phyloP scores from a whole-genome alignment of 306 rosid genomes.

The Morella rubra region DNA sequence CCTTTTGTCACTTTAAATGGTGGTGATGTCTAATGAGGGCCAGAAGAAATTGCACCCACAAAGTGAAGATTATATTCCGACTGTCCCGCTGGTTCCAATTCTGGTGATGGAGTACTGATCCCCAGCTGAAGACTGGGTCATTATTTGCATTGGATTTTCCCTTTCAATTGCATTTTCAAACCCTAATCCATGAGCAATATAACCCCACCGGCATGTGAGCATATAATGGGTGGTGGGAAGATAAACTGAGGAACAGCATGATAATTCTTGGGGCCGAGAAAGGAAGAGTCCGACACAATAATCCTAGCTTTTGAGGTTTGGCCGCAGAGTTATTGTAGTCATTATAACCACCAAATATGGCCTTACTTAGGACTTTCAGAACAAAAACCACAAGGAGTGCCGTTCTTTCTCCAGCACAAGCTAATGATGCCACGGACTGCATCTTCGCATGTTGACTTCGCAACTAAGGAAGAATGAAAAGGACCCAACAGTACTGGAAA shows the following conservation, averaged over 20 bases:
- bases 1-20: not conserved
- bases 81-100: conserved; percentile 17
- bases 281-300: conserved; percentile 48
- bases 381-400: conserved; percentile 23
- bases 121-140: conserved; percentile 30
- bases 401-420: conserved; percentile 40
- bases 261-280: conserved; percentile 42
- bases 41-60: conserved; percentile 26
- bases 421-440: conserved; percentile 43
- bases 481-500: conserved; percentile 5
- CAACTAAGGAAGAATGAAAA: conserved; percentile 43
- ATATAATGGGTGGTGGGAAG: conserved; percentile 42
- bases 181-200: conserved; percentile 23
- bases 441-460: conserved; percentile 72
- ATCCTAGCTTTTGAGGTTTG: conserved; percentile 34
- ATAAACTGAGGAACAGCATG: conserved; percentile 44
- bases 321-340: conserved; percentile 6
- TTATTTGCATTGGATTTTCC: conserved; percentile 32
- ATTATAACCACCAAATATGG: conserved; percentile 35
- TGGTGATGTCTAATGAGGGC: not conserved
- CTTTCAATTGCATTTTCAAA: conserved; percentile 20
- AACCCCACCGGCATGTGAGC: conserved; percentile 44
- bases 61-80: conserved; percentile 9
- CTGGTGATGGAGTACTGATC: conserved; percentile 16
- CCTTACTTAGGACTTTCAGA: conserved; percentile 48